Conservation (phyloP, 352 stramenopile genomes). For the Phytophthora kernoviae region DNA sequence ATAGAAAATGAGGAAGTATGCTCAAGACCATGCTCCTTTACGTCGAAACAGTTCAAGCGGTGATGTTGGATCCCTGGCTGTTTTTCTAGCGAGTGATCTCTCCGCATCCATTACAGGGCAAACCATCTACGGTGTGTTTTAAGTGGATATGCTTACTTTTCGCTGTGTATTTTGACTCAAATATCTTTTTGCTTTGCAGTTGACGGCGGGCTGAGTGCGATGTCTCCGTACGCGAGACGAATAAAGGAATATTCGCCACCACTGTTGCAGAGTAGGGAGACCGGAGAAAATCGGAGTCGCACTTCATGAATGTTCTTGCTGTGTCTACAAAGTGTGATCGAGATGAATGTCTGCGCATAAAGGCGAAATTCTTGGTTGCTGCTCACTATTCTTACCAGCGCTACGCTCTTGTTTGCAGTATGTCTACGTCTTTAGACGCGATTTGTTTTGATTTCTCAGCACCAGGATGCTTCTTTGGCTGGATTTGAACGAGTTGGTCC, state of each 20-base stretch:
- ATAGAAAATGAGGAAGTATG: conserved; percentile 84
- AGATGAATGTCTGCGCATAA: conserved; percentile 6
- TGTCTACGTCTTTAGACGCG: too few relatives aligned
- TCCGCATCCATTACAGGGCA: conserved; percentile 87
- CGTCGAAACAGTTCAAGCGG: conserved; percentile 64
- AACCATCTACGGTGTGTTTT: conserved; percentile 81
- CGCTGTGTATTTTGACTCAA: conserved; percentile 7
- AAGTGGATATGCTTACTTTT: neutral
- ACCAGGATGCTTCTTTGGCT: neutral
- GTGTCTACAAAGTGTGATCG: too few relatives aligned
- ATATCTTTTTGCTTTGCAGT: conserved; percentile 35
- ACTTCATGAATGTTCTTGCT: neutral
- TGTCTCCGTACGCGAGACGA: conserved; percentile 48
- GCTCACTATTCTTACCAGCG: too few relatives aligned
- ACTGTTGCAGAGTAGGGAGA: neutral
- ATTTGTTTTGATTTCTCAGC: neutral
- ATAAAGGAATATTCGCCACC: too few relatives aligned
- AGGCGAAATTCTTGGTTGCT: neutral
- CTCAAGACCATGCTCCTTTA: conserved; percentile 67
- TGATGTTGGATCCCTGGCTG: conserved; percentile 82
- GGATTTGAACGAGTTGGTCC: neutral
- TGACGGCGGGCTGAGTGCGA: conserved; percentile 74
- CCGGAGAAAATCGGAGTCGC: neutral
- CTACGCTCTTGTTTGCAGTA: too few relatives aligned
- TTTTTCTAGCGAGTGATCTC: conserved; percentile 82